Percentiles rank a stretch among this genome's conserved stretches.
Evolutionary conservation across 306 rosid species (phyloP).

Genomic region (Amphicarpaea edgeworthii): DNA sequence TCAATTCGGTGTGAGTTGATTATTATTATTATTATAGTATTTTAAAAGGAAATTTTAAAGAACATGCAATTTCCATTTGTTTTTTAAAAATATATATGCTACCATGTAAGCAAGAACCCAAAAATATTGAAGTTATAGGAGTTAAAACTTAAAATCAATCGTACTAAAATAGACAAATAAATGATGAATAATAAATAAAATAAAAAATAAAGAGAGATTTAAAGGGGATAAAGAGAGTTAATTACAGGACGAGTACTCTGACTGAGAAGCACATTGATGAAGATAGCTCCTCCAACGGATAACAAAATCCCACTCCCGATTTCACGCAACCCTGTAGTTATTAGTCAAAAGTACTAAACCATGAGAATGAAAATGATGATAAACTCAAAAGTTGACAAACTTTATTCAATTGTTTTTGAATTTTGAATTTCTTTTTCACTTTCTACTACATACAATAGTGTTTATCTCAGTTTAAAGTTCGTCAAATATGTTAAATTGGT

Average conservation of each 20-base stretch:
- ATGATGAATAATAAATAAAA: too few species aligned
- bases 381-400: too few species aligned
- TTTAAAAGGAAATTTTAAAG: neutral
- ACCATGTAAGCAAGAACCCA: neutral
- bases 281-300: conserved; percentile 46
- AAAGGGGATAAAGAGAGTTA: neutral
- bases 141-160: too few species aligned
- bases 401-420: too few species aligned
- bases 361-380: too few species aligned
- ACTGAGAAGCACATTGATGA: conserved; percentile 68
- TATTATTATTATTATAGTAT: too few species aligned
- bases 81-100: neutral
- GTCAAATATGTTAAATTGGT: too few species aligned
- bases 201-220: neutral
- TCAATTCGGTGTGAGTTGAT: neutral
- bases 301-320: conserved; percentile 61
- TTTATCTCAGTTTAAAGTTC: too few species aligned
- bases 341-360: neutral
- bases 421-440: too few species aligned
- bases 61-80: neutral
- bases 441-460: too few species aligned
- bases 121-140: neutral
- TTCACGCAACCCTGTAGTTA: conserved; percentile 61
- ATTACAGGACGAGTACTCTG: conserved; percentile 69
- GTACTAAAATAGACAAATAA: neutral